Evolutionary conservation across 495 filamentous ascomycete genomes (phyloP).

Genomic region (Podospora conica): DNA sequence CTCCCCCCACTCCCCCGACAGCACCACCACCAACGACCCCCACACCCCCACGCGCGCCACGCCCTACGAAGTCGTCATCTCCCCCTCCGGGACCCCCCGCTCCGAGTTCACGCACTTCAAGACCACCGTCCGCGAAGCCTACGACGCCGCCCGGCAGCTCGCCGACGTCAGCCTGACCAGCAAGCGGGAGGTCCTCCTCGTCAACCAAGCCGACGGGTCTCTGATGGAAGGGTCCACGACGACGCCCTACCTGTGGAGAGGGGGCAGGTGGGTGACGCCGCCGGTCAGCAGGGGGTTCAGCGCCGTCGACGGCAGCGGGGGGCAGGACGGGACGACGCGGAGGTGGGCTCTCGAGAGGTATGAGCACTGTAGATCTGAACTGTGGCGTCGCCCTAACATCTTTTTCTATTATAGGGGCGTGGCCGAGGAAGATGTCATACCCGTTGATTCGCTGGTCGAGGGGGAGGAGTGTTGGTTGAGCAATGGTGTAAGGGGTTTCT

Average conservation of each 20-base stretch:
- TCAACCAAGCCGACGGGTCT: conserved; percentile 54
- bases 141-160: conserved; percentile 55
- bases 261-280: conserved; percentile 62
- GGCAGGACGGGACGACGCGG: conserved; percentile 75
- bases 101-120: conserved; percentile 70
- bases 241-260: conserved; percentile 71
- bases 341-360: conserved; percentile 67
- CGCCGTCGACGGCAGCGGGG: conserved; percentile 50
- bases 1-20: conserved; percentile 7
- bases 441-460: conserved; percentile 49
- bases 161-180: conserved; percentile 50
- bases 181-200: conserved; percentile 64
- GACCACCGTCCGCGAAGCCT: conserved; percentile 61
- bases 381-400: neutral
- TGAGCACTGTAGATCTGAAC: neutral
- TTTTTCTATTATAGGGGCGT: conserved; percentile 32
- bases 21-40: neutral
- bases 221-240: conserved; percentile 85
- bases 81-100: conserved; percentile 43
- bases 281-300: conserved; percentile 30
- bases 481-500: conserved; percentile 78
- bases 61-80: conserved; percentile 50
- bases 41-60: conserved; percentile 12
- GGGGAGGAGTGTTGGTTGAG: conserved; percentile 80
- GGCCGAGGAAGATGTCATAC: conserved; percentile 58